These are phyloP conservation scores for Ceratonia siliqua DNA, from an alignment of 306 rosid species.

Conservation along the genomic window DNA sequence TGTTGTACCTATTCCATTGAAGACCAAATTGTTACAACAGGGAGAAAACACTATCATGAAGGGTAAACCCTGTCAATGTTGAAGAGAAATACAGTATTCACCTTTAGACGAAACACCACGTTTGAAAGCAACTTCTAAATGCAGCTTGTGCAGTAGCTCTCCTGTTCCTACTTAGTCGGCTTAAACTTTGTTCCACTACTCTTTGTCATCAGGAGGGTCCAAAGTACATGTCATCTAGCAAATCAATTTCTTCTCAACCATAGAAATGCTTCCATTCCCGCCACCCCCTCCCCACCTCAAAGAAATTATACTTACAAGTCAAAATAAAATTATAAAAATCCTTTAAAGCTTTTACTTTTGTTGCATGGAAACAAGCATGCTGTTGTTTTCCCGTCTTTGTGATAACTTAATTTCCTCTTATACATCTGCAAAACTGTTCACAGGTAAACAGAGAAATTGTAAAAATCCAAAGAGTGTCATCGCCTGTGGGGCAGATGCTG, in stretches of 20 bases:
- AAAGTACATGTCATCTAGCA: not conserved
- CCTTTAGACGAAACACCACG: slow-evolving; percentile 7
- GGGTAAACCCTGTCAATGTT: too few relatives aligned
- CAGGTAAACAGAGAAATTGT: slow-evolving; percentile 97
- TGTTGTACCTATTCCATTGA: not conserved
- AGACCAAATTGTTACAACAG: not conserved
- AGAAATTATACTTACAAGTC: not conserved
- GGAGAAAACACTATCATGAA: too few relatives aligned
- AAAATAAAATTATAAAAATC: not conserved
- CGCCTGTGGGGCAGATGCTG: slow-evolving; percentile 93
- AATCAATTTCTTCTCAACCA: not conserved
- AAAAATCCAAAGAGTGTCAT: slow-evolving; percentile 83
- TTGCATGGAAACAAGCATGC: slow-evolving; percentile 4
- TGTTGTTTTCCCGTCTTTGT: slow-evolving; percentile 1
- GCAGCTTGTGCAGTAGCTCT: not conserved
- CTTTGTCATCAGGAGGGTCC: not conserved
- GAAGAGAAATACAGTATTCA: not conserved
- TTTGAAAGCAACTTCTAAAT: not conserved
- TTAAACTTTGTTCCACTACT: not conserved
- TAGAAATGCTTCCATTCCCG: not conserved
- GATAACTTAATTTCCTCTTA: not conserved
- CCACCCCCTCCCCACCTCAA: not conserved
- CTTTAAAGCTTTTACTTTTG: not conserved
- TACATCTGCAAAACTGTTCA: slow-evolving; percentile 29
- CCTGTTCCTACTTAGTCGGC: not conserved